phyloP scores from a whole-genome alignment of 768 basidiomycete species.

The Favolaschia claudopus region DNA sequence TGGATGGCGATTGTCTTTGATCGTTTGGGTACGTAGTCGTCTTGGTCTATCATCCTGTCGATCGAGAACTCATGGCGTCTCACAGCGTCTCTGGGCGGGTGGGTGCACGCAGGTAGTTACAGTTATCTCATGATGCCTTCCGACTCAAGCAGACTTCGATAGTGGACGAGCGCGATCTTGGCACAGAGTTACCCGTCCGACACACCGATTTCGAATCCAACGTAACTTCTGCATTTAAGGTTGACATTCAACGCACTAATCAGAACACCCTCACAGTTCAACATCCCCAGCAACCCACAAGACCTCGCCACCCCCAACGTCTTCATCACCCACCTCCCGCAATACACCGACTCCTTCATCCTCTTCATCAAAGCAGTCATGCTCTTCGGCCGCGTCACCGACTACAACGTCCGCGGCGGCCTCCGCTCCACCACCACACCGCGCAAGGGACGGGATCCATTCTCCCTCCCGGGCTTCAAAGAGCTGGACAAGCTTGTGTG shows the following conservation, averaged over 20 bases:
- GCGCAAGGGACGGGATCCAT: slow-evolving; percentile 79
- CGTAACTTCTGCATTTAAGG: slow-evolving; percentile 47
- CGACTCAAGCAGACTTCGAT: background rate
- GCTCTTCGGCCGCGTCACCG: slow-evolving; percentile 86
- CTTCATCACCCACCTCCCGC: slow-evolving; percentile 75
- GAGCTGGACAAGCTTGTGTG: slow-evolving; percentile 75
- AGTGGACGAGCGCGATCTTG: slow-evolving; percentile 84
- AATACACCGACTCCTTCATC: slow-evolving; percentile 84
- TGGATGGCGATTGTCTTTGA: slow-evolving; percentile 93
- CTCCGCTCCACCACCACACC: slow-evolving; percentile 71
- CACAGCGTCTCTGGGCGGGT: slow-evolving; percentile 76
- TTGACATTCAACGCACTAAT: background rate
- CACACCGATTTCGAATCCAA: slow-evolving; percentile 79
- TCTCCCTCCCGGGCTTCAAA: slow-evolving; percentile 68
- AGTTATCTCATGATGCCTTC: too few relatives aligned
- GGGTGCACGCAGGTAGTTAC: slow-evolving; percentile 71
- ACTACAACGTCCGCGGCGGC: slow-evolving; percentile 81
- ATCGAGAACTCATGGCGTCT: slow-evolving; percentile 9
- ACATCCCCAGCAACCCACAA: slow-evolving; percentile 76
- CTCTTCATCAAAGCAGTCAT: slow-evolving; percentile 85
- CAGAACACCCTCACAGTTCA: slow-evolving; percentile 47
- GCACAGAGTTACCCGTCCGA: slow-evolving; percentile 82
- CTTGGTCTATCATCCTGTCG: background rate
- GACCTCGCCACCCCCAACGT: slow-evolving; percentile 68
- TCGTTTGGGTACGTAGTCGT: slow-evolving; percentile 60